These are phyloP conservation scores for Blastobotrys persicus DNA, from an alignment of 1,139 yeast species.

Conservation along the genomic window DNA sequence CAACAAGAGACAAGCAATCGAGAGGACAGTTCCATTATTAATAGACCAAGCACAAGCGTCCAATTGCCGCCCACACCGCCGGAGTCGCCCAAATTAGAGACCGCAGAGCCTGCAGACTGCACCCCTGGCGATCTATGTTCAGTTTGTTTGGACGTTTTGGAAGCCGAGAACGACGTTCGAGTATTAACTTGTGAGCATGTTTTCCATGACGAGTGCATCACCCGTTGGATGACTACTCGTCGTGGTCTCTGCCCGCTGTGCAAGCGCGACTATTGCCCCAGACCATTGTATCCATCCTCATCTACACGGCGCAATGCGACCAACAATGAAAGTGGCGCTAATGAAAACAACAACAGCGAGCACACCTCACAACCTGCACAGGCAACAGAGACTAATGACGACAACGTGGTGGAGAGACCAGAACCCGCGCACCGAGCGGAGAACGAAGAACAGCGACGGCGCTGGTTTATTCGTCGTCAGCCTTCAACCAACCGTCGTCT, in stretches of 20 bases:
- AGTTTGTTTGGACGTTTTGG: slow-evolving; percentile 68
- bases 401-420: not conserved
- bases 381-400: no score
- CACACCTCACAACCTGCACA: slow-evolving; percentile 1
- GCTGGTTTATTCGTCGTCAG: not conserved
- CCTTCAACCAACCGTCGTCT: not conserved
- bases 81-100: slow-evolving; percentile 6
- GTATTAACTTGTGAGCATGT: slow-evolving; percentile 81
- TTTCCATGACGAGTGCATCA: slow-evolving; percentile 73
- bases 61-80: not conserved
- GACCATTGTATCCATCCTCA: slow-evolving; percentile 9
- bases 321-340: not conserved
- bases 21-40: not conserved
- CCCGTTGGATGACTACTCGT: slow-evolving; percentile 75
- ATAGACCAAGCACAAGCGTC: not conserved
- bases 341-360: not conserved
- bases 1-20: not conserved
- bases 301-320: not conserved
- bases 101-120: slow-evolving; percentile 2
- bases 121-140: slow-evolving; percentile 65
- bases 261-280: slow-evolving; percentile 43
- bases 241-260: slow-evolving; percentile 84
- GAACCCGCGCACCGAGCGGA: not conserved
- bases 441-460: not conserved
- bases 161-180: slow-evolving; percentile 62